Evolutionary conservation across 768 basidiomycete genomes (phyloP), one percentile per base, ranked within the genome.

Genomic region (Macrolepiota fuliginosa): DNA sequence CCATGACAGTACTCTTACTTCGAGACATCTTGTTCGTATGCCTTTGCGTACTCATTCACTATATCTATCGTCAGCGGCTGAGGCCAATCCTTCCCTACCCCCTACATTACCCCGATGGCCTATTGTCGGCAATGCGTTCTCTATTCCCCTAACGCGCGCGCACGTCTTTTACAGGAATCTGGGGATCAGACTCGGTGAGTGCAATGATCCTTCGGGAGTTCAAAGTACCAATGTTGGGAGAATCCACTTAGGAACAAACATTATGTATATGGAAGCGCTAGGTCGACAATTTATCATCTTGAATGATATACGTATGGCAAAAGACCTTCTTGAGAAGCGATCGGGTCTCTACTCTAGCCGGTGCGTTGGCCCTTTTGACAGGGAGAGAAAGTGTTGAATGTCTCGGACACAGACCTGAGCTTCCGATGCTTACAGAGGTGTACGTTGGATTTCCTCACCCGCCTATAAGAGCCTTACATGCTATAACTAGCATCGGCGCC

Each of bases 271-370:
- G 6, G 66, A 70, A 42, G 66, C 67, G 1, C 49, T 72, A 4
- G 71, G 69, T 10, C 66, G 58, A 19, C 68, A 67, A 2, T 58
- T 74, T 10, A 62, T 72, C 5, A 56, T 71, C 12, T 51, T 74
- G 39, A 71, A 71, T 54, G 66, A 70, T 10, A 64, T 68, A 46
- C 53, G 67, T 45, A 64, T 65, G 4, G 67, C 66, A 49, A 46
- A 64, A 19, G 69, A 71, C 36, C 63, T 72, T 10, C 51, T 74
- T 22, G 71, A 69, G 42, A 70, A 67, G 52, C 64, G 68, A 25
- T 68, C 71, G 6, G 67, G 67, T 6, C 67, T 70, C 3, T 71
- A 74, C 54, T 74, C 71, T 4, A 70, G 70, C 47, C 45, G 64
- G 22, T 40, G 4, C 9, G 59, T 29, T 32, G 29, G 29, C 39